phyloP scores from a whole-genome alignment of 2,329 filamentous ascomycete species.

The Aureobasidium lini region DNA sequence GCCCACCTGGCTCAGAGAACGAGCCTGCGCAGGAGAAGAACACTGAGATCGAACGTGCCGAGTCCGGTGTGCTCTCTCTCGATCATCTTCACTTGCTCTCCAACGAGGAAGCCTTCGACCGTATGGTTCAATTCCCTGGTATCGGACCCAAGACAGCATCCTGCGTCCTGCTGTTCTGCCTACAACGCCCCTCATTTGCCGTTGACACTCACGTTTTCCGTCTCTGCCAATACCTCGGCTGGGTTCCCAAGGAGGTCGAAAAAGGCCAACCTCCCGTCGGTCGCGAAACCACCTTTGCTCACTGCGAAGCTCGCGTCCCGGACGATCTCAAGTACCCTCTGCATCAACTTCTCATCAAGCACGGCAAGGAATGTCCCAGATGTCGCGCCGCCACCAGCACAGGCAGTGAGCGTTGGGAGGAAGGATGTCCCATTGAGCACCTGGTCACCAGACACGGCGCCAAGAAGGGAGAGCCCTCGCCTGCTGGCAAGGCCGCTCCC shows the following conservation, averaged over 20 bases:
- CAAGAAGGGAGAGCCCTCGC: slow-evolving; percentile 38
- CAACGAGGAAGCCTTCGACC: slow-evolving; percentile 50
- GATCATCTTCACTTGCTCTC: slow-evolving; percentile 52
- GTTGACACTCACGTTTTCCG: slow-evolving; percentile 62
- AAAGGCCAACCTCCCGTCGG: slow-evolving; percentile 39
- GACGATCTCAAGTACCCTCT: slow-evolving; percentile 57
- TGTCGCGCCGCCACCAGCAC: slow-evolving; percentile 55
- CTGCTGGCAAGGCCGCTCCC: slow-evolving; percentile 50
- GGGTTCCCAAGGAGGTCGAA: slow-evolving; percentile 45
- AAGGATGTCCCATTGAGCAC: slow-evolving; percentile 58
- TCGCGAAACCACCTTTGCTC: slow-evolving; percentile 49
- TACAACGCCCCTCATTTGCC: slow-evolving; percentile 56
- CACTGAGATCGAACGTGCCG: slow-evolving; percentile 49
- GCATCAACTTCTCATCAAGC: slow-evolving; percentile 54
- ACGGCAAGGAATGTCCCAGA: slow-evolving; percentile 54
- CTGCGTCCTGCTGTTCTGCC: slow-evolving; percentile 57
- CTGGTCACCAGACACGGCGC: slow-evolving; percentile 51
- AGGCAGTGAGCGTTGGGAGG: slow-evolving; percentile 55
- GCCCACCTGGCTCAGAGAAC: slow-evolving; percentile 35
- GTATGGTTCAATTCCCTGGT: slow-evolving; percentile 52
- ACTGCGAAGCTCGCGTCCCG: slow-evolving; percentile 54
- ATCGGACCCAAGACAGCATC: slow-evolving; percentile 61
- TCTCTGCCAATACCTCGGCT: slow-evolving; percentile 53
- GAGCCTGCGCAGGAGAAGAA: slow-evolving; percentile 46
- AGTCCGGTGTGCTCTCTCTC: slow-evolving; percentile 55